Percentiles rank a stretch among this genome's conserved stretches.
phyloP scores from a whole-genome alignment of 768 basidiomycete species.

The Mycena epipterygia region DNA sequence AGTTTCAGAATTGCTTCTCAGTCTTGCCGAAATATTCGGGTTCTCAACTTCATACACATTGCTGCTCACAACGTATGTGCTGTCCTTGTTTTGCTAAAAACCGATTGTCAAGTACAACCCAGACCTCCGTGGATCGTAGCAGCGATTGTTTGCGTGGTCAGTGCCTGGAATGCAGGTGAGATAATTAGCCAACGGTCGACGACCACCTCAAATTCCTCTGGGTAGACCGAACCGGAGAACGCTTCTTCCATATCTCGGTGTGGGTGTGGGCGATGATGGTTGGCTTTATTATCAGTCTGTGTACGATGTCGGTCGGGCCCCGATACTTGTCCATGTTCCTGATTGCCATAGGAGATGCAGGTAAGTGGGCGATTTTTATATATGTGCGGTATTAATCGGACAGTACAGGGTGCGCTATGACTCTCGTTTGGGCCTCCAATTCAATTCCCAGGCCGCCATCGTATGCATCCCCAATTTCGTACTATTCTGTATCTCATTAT shows the following conservation, averaged over 20 bases:
- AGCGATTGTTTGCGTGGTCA: constrained; percentile 50
- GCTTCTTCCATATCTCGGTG: constrained; percentile 58
- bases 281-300: constrained; percentile 61
- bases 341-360: constrained; percentile 60
- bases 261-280: constrained; percentile 59
- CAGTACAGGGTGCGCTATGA: constrained; percentile 54
- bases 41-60: constrained; percentile 59
- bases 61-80: constrained; percentile 58
- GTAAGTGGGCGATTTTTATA: constrained; percentile 37
- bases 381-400: not conserved
- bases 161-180: constrained; percentile 60
- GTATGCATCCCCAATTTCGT: constrained; percentile 32
- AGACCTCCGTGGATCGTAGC: constrained; percentile 63
- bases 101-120: not conserved
- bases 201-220: not conserved
- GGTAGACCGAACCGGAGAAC: constrained; percentile 59
- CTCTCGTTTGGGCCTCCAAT: constrained; percentile 63
- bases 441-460: constrained; percentile 61
- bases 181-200: not conserved
- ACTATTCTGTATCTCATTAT: not conserved
- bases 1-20: constrained; percentile 27
- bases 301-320: constrained; percentile 54
- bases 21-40: constrained; percentile 59
- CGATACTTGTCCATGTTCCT: constrained; percentile 63
- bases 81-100: not conserved